Conservation (phyloP, 768 basidiomycete species). For the Fomitopsis pulvina region DNA sequence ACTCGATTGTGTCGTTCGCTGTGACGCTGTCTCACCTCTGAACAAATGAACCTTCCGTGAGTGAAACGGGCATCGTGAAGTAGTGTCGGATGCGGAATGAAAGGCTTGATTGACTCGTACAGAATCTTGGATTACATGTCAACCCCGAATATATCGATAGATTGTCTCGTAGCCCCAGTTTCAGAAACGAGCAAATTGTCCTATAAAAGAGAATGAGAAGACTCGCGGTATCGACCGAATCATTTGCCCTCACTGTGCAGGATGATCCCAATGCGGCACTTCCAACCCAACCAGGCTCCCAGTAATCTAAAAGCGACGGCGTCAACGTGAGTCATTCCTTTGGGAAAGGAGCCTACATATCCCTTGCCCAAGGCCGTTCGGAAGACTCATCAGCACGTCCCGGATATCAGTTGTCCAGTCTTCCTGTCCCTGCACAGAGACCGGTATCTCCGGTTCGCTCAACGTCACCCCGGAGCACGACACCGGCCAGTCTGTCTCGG, state of each 20-base stretch:
- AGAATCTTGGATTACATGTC: conserved; percentile 9
- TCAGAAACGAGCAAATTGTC: conserved; percentile 45
- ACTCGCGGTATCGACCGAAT: background rate
- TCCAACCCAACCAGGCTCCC: conserved; percentile 64
- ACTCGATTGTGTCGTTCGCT: conserved; percentile 48
- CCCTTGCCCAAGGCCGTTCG: conserved; percentile 30
- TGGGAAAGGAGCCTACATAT: conserved; percentile 26
- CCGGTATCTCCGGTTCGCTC: conserved; percentile 40
- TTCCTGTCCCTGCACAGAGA: conserved; percentile 45
- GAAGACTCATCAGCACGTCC: conserved; percentile 36
- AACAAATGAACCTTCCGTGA: conserved; percentile 28
- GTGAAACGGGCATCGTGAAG: background rate
- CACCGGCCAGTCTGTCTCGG: conserved; percentile 61
- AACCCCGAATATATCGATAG: conserved; percentile 23
- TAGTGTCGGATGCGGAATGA: conserved; percentile 1
- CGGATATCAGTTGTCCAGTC: conserved; percentile 47
- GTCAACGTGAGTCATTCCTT: background rate
- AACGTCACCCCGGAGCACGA: conserved; percentile 36
- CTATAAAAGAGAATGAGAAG: conserved; percentile 22
- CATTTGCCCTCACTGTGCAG: conserved; percentile 17
- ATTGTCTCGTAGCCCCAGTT: conserved; percentile 33
- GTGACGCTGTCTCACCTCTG: conserved; percentile 56
- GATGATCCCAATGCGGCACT: conserved; percentile 34
- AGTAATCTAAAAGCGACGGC: conserved; percentile 36
- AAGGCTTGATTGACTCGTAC: conserved; percentile 2